Base-by-base conservation (phyloP, 2,329 filamentous ascomycete genomes). In the Didymellaceae sp. region DNA sequence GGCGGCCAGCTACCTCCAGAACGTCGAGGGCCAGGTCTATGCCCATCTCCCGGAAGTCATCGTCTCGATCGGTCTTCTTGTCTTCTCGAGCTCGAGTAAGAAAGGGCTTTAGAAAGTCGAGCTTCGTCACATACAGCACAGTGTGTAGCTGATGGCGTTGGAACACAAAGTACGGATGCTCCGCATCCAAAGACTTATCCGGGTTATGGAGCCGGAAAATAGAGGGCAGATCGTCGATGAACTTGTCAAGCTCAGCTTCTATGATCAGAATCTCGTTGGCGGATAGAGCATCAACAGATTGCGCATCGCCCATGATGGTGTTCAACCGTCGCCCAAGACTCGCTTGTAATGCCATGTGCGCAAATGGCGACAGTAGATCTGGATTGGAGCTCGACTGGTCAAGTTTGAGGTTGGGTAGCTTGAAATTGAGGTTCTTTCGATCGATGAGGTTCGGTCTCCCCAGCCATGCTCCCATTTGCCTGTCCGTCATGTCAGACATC, bases 121-220 rank as follows among this genome's bases (percentile, higher is more conserved):
- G 65, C 44, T 77, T 73, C 52, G 78, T 77, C 45, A 78, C 74
- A 38, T 77, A 75, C 8, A 74, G 70, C 52, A 78, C 74, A 13
- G 71, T 75, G 38, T 78, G 75, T 3, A 82, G 56, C 46, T 79
- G 74, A 35, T 72, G 69, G 6, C 80, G 75, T 41, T 82, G 80
- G 24, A 78, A 67, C 2, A 74, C 63, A 14, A 80, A 73, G 63
- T 78, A 80, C 0, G 72, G 70, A 48, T 76, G 67, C 4, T 65
- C 55, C 4, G 59, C 54, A 48, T 82, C 80, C 32, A 75, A 66
- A 1, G 68, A 70, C 0, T 61, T 74, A 52, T 82, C 78, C 0
- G 78, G 72, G 17, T 75, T 56, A 2, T 66, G 56, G 4, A 78
- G 49, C 10, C 66, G 61, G 45, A 78, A 79, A 0, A 75, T 65